These are phyloP conservation scores for Aspergillus sp. DNA, from an alignment of 2,329 filamentous ascomycete species.

Conservation along the genomic window DNA sequence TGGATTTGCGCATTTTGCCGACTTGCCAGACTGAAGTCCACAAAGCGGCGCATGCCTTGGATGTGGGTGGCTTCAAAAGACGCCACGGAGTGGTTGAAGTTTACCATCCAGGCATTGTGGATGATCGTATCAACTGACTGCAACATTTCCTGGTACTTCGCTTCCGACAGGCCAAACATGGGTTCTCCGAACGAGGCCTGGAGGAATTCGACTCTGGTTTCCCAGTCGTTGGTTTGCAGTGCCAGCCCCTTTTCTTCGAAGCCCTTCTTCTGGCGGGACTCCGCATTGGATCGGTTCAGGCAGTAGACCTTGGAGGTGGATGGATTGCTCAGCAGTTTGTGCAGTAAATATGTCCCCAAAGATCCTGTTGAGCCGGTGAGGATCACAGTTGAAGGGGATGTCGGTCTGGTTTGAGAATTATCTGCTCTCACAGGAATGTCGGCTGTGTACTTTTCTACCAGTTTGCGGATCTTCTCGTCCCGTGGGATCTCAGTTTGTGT, in stretches of 20 bases:
- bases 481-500: no score
- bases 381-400: background rate
- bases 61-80: constrained; percentile 28
- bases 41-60: constrained; percentile 22
- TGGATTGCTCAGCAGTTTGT: background rate
- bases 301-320: background rate
- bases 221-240: background rate
- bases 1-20: constrained; percentile 17
- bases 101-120: constrained; percentile 34
- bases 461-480: background rate
- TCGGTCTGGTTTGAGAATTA: background rate
- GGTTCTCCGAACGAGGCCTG: background rate
- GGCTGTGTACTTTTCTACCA: constrained; percentile 9
- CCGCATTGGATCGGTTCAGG: constrained; percentile 10
- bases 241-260: background rate
- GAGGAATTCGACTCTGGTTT: constrained; percentile 27
- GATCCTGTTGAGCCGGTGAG: constrained; percentile 11
- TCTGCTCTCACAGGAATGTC: background rate
- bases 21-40: constrained; percentile 24
- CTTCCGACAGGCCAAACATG: background rate
- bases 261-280: background rate
- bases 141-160: background rate
- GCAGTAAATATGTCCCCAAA: constrained; percentile 6
- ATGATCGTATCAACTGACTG: constrained; percentile 20
- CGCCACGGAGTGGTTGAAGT: constrained; percentile 30